Conservation (phyloP, 129 eudicot species). For the Sambucus nigra region DNA sequence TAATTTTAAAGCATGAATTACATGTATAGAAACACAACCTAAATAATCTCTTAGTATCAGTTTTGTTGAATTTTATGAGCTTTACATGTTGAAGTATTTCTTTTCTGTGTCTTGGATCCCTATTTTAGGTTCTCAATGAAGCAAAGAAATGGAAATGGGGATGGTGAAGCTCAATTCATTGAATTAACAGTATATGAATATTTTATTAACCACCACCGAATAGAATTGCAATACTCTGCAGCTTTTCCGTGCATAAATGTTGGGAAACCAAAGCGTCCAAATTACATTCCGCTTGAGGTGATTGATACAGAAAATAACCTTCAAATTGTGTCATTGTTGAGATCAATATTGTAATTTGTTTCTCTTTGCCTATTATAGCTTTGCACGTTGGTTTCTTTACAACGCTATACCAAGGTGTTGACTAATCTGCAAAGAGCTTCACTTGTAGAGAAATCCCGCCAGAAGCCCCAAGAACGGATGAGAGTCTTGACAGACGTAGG, state of each 20-base stretch:
- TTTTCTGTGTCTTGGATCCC: background rate
- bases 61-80: too few species aligned
- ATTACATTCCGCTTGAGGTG: slow-evolving; percentile 81
- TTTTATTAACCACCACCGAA: slow-evolving; percentile 47
- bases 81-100: too few species aligned
- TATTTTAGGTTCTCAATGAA: slow-evolving; percentile 41
- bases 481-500: slow-evolving; percentile 52
- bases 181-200: slow-evolving; percentile 85
- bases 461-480: slow-evolving; percentile 77
- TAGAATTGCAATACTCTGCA: slow-evolving; percentile 59
- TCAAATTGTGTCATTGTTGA: background rate
- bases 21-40: too few species aligned
- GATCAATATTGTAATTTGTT: background rate
- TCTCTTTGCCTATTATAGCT: slow-evolving; percentile 30
- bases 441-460: slow-evolving; percentile 80
- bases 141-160: slow-evolving; percentile 24
- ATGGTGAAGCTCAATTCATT: slow-evolving; percentile 28
- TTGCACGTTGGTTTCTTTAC: slow-evolving; percentile 61
- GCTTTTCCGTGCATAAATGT: slow-evolving; percentile 82
- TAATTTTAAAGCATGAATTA: too few species aligned
- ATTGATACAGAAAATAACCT: background rate
- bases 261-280: slow-evolving; percentile 76
- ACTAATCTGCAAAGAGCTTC: slow-evolving; percentile 54
- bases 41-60: too few species aligned
- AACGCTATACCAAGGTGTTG: slow-evolving; percentile 72